Percentiles rank a stretch among this genome's conserved stretches.
Conservation (phyloP, 306 rosid genomes). For the Cucumis melo region DNA sequence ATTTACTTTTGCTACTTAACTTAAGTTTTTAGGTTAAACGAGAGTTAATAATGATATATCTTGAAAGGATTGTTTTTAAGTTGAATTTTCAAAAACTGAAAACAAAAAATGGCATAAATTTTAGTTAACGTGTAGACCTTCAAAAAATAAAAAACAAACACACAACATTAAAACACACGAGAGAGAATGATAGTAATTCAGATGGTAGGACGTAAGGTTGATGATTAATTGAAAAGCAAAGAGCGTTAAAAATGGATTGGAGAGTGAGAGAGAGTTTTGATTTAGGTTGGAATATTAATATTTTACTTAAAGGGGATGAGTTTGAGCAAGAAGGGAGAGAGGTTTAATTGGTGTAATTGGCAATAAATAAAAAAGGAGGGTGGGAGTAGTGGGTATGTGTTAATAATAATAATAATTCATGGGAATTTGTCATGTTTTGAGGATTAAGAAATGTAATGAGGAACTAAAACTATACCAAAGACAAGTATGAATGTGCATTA, state of each 20-base stretch:
- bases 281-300: background rate
- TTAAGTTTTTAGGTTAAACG: too few relatives aligned
- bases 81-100: too few relatives aligned
- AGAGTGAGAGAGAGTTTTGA: background rate
- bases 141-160: too few relatives aligned
- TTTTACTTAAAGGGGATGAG: background rate
- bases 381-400: background rate
- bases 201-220: background rate
- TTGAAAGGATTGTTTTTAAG: too few relatives aligned
- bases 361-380: background rate
- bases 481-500: conserved; percentile 1
- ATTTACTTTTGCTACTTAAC: too few relatives aligned
- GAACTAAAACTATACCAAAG: background rate
- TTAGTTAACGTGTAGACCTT: too few relatives aligned
- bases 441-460: background rate
- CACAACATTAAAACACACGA: too few relatives aligned
- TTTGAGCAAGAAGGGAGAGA: background rate
- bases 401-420: background rate
- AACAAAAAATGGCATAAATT: too few relatives aligned
- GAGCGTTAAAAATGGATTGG: background rate
- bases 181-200: background rate
- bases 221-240: background rate
- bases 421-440: background rate
- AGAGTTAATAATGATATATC: too few relatives aligned
- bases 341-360: background rate